Conservation (phyloP, 2,329 filamentous ascomycete genomes). For the Ceratocystis papillata region DNA sequence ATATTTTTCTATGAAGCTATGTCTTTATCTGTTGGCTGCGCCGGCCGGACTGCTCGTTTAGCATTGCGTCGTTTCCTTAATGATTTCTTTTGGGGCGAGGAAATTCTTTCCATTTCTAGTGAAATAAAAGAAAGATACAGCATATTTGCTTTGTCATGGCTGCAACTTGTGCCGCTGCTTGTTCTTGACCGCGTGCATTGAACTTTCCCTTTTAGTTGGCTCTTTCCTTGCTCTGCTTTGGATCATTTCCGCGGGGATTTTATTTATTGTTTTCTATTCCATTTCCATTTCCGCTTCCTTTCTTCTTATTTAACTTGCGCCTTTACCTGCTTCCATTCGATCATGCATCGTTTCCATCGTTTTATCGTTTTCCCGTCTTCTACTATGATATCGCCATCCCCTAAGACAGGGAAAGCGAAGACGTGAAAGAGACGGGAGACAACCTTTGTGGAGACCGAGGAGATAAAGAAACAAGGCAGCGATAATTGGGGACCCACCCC, state of each 20-base stretch:
- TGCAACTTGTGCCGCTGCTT: background rate
- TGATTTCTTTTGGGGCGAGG: too few relatives aligned
- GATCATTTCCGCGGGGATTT: too few relatives aligned
- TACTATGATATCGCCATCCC: background rate
- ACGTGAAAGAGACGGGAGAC: background rate
- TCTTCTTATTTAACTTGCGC: background rate
- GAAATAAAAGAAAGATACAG: too few relatives aligned
- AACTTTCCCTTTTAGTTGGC: too few relatives aligned
- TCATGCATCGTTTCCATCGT: background rate
- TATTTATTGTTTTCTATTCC: too few relatives aligned
- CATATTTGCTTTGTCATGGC: too few relatives aligned
- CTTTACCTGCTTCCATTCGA: too few relatives aligned
- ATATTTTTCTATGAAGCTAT: conserved; percentile 4
- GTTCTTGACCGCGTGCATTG: background rate
- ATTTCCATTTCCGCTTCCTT: background rate
- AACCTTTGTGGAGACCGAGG: background rate
- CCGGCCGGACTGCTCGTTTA: background rate
- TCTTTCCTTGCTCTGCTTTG: background rate
- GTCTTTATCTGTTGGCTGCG: background rate
- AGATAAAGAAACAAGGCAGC: background rate
- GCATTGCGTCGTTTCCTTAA: too few relatives aligned
- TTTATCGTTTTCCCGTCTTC: background rate
- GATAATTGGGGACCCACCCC: background rate
- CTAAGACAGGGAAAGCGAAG: background rate
- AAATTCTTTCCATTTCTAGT: too few relatives aligned